phyloP scores from a whole-genome alignment of 2,329 filamentous ascomycete genomes.

The Dothideomycetes sp. region DNA sequence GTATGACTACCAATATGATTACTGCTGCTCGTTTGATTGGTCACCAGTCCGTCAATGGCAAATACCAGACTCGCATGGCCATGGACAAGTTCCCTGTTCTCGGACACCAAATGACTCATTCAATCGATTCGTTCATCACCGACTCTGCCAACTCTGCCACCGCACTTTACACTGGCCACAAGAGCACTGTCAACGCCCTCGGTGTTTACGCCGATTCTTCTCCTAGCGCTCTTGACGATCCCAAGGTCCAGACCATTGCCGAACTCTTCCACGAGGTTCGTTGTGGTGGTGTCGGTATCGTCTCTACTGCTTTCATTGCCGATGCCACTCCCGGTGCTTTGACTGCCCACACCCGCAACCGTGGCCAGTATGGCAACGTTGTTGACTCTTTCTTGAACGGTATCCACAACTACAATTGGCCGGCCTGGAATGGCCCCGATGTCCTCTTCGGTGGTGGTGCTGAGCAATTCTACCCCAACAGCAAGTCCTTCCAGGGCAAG shows the following conservation, averaged over 20 bases:
- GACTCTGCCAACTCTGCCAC: conserved; percentile 80
- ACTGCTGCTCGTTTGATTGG: conserved; percentile 67
- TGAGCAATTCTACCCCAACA: conserved; percentile 60
- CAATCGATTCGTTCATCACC: conserved; percentile 75
- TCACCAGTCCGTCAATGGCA: conserved; percentile 76
- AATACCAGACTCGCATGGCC: conserved; percentile 62
- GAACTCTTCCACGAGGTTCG: conserved; percentile 66
- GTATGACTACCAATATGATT: conserved; percentile 65
- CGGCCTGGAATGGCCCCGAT: conserved; percentile 62
- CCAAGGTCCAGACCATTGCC: conserved; percentile 76
- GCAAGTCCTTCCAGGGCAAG: conserved; percentile 56
- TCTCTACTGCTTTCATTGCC: conserved; percentile 71
- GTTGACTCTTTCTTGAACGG: conserved; percentile 70
- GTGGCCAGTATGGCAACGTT: conserved; percentile 59
- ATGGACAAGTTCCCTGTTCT: conserved; percentile 76
- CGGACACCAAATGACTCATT: conserved; percentile 83
- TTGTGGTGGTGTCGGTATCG: conserved; percentile 50
- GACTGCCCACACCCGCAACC: conserved; percentile 61
- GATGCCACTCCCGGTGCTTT: conserved; percentile 76
- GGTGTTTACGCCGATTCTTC: conserved; percentile 76
- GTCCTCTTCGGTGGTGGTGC: conserved; percentile 77
- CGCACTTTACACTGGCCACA: conserved; percentile 74
- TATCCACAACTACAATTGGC: conserved; percentile 73
- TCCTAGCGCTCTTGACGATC: conserved; percentile 64
- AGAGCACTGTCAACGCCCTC: conserved; percentile 73